Conservation (phyloP, 257 asterid genomes). For the Ocimum tenuiflorum region DNA sequence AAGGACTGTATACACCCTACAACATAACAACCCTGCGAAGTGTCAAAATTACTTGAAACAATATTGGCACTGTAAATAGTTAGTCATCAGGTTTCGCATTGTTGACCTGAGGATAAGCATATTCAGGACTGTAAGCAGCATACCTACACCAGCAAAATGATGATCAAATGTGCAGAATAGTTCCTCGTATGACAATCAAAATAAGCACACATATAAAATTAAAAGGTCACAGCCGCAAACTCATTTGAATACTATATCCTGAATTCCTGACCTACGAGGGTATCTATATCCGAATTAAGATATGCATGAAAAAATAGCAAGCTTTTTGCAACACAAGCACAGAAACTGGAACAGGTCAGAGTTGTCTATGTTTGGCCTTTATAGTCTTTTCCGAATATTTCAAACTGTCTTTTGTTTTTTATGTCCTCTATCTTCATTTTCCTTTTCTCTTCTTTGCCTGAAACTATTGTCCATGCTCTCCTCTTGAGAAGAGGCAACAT, state of each 20-base stretch:
- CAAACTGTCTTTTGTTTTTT: too few species aligned
- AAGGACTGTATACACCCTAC: conserved; percentile 85
- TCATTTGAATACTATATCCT: not conserved
- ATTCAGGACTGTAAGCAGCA: conserved; percentile 75
- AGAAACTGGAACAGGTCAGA: too few species aligned
- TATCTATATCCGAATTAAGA: not conserved
- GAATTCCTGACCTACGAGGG: not conserved
- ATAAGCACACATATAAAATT: not conserved
- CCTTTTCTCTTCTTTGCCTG: too few species aligned
- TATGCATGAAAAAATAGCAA: too few species aligned
- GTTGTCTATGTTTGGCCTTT: not conserved
- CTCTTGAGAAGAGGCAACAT: not conserved
- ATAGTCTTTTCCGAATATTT: too few species aligned
- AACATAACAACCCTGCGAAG: conserved; percentile 10
- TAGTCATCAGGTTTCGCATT: conserved; percentile 19
- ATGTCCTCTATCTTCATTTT: too few species aligned
- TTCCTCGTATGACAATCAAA: not conserved
- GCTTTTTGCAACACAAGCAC: too few species aligned
- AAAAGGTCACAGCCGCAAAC: conserved; percentile 3
- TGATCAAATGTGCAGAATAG: not conserved
- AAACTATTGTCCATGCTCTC: too few species aligned
- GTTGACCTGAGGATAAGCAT: conserved; percentile 80
- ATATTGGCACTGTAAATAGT: conserved; percentile 5
- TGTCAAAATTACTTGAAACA: conserved; percentile 17
- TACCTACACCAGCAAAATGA: conserved; percentile 47